These are phyloP conservation scores for Microstegium vimineum DNA, from an alignment of 176 grass and related monocot species.

Conservation along the genomic window DNA sequence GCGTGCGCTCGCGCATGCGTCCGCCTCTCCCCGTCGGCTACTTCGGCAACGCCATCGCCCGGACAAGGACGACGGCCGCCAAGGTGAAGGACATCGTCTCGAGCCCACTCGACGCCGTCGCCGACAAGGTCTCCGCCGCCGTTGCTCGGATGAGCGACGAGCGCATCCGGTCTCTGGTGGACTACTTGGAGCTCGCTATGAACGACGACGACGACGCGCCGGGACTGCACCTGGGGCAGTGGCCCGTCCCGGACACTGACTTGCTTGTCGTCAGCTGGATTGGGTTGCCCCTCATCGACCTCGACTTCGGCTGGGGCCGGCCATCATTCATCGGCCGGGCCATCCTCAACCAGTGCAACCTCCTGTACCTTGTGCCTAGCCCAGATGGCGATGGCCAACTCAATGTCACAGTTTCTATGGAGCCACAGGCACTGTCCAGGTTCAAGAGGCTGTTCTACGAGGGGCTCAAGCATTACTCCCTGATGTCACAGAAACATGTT, in stretches of 20 bases:
- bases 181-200: not conserved
- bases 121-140: not conserved
- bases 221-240: not conserved
- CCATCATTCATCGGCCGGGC: not conserved
- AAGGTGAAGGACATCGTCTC: not conserved
- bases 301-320: not conserved
- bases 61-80: not conserved
- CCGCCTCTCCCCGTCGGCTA: conserved; percentile 24
- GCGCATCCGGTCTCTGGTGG: not conserved
- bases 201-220: too few relatives aligned
- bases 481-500: not conserved
- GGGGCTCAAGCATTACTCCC: not conserved
- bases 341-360: not conserved
- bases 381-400: not conserved
- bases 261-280: not conserved
- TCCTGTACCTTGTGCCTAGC: not conserved
- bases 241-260: not conserved
- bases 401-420: not conserved
- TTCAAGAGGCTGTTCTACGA: not conserved
- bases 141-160: not conserved
- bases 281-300: not conserved
- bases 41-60: conserved; percentile 36
- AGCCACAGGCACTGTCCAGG: not conserved
- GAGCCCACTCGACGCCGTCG: not conserved
- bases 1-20: conserved; percentile 26